Conservation (phyloP, 345 rosid genomes). For the Rhodamnia argentea region DNA sequence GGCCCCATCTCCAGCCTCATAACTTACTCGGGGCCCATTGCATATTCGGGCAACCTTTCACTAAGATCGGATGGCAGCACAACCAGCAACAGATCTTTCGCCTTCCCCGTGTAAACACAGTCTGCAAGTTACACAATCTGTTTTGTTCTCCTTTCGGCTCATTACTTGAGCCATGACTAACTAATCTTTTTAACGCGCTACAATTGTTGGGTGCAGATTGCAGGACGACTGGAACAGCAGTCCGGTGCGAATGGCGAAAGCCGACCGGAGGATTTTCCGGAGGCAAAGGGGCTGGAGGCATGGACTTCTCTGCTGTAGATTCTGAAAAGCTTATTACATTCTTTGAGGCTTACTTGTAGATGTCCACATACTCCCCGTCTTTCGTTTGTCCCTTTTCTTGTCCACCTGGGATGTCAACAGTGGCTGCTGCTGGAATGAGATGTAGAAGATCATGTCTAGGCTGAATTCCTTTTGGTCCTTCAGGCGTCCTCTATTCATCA, state of each 20-base stretch:
- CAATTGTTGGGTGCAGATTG: constrained; percentile 34
- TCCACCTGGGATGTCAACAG: neutral
- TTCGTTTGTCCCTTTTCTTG: neutral
- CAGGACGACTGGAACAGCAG: constrained; percentile 92
- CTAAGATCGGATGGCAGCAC: constrained; percentile 89
- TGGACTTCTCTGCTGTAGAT: constrained; percentile 77
- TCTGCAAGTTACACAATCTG: neutral
- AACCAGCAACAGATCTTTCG: constrained; percentile 83
- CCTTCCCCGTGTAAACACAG: constrained; percentile 65
- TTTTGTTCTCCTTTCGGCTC: neutral
- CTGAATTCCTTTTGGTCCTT: neutral
- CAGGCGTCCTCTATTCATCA: neutral
- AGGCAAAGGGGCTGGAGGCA: constrained; percentile 39
- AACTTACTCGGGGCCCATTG: constrained; percentile 55
- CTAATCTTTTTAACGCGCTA: neutral
- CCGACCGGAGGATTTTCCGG: constrained; percentile 35
- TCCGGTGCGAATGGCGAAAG: constrained; percentile 82
- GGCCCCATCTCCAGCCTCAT: constrained; percentile 47
- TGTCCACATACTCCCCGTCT: neutral
- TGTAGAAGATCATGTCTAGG: neutral
- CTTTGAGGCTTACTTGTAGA: neutral
- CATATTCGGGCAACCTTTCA: constrained; percentile 71
- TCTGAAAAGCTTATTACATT: constrained; percentile 43
- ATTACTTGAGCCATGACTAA: neutral
- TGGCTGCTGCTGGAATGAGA: neutral